These are phyloP conservation scores for Coprinellus micaceus DNA, from an alignment of 768 basidiomycete species.

Conservation along the genomic window DNA sequence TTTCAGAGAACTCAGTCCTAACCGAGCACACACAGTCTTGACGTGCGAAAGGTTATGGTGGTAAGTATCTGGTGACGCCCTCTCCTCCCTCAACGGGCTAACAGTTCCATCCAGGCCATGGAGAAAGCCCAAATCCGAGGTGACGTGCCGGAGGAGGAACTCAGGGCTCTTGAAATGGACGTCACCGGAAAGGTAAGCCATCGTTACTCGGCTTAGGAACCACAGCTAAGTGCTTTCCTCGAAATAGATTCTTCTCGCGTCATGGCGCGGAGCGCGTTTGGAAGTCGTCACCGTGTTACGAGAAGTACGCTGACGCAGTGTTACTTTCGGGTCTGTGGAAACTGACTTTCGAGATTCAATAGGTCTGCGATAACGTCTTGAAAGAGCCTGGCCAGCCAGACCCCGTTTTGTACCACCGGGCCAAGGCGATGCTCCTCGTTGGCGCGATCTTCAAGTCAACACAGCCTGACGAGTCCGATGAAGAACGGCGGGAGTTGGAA, in stretches of 20 bases:
- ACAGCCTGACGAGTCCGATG: constrained; percentile 85
- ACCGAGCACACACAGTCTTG: constrained; percentile 39
- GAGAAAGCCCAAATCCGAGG: constrained; percentile 85
- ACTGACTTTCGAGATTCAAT: too few species aligned
- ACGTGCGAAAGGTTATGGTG: constrained; percentile 75
- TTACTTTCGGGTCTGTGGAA: too few species aligned
- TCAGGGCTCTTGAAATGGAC: constrained; percentile 85
- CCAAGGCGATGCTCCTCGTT: constrained; percentile 85
- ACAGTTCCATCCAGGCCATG: constrained; percentile 61
- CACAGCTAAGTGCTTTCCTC: not conserved
- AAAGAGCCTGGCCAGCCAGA: constrained; percentile 77
- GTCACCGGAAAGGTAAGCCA: constrained; percentile 77
- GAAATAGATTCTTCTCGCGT: constrained; percentile 82
- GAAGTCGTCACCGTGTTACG: constrained; percentile 91
- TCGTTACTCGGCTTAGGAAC: not conserved
- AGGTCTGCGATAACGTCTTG: constrained; percentile 82
- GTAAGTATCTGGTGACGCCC: constrained; percentile 24
- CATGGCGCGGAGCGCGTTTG: constrained; percentile 95
- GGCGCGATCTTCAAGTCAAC: constrained; percentile 88
- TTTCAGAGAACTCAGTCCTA: not conserved
- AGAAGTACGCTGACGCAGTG: too few species aligned
- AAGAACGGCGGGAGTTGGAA: constrained; percentile 92
- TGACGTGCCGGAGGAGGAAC: constrained; percentile 81
- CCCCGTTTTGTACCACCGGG: constrained; percentile 68
- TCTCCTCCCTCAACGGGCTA: not conserved